Evolutionary conservation across 768 basidiomycete genomes (phyloP).

Genomic region (Xerocomellus amylosporus): DNA sequence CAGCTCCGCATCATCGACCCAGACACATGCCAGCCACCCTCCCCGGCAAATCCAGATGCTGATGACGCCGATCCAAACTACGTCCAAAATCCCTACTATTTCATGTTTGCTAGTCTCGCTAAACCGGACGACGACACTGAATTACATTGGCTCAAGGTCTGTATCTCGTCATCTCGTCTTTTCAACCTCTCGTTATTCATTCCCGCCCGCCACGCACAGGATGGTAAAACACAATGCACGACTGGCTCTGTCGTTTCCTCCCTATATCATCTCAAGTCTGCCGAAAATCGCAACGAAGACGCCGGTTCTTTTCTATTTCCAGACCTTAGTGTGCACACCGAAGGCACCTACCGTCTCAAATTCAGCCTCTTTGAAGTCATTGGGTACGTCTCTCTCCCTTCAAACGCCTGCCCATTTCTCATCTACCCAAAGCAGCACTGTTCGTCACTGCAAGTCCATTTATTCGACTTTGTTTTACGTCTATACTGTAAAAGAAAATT

Average conservation of each 20-base stretch:
- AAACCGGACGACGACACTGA: slow-evolving; percentile 87
- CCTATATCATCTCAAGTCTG: slow-evolving; percentile 85
- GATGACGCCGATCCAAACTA: slow-evolving; percentile 40
- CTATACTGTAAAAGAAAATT: slow-evolving; percentile 94
- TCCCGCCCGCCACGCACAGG: slow-evolving; percentile 51
- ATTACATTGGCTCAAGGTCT: slow-evolving; percentile 80
- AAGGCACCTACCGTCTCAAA: slow-evolving; percentile 78
- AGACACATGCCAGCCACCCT: slow-evolving; percentile 32
- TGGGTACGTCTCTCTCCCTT: slow-evolving; percentile 56
- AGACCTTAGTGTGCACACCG: slow-evolving; percentile 86
- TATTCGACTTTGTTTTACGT: slow-evolving; percentile 90
- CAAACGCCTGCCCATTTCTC: not conserved
- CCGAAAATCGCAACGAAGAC: slow-evolving; percentile 58
- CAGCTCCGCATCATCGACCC: slow-evolving; percentile 86
- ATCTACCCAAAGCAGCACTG: slow-evolving; percentile 57
- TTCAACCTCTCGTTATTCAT: no score
- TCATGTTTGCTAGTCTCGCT: slow-evolving; percentile 91
- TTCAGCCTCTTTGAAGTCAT: slow-evolving; percentile 86
- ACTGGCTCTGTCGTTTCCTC: slow-evolving; percentile 89
- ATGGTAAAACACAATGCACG: slow-evolving; percentile 87
- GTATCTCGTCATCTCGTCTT: slow-evolving; percentile 8
- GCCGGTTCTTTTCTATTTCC: slow-evolving; percentile 97
- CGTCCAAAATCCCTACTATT: slow-evolving; percentile 90
- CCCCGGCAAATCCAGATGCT: slow-evolving; percentile 29
- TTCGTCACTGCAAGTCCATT: slow-evolving; percentile 87